Base-by-base conservation (phyloP, 2,329 filamentous ascomycete species). In the Pestalotiopsis sp. region DNA sequence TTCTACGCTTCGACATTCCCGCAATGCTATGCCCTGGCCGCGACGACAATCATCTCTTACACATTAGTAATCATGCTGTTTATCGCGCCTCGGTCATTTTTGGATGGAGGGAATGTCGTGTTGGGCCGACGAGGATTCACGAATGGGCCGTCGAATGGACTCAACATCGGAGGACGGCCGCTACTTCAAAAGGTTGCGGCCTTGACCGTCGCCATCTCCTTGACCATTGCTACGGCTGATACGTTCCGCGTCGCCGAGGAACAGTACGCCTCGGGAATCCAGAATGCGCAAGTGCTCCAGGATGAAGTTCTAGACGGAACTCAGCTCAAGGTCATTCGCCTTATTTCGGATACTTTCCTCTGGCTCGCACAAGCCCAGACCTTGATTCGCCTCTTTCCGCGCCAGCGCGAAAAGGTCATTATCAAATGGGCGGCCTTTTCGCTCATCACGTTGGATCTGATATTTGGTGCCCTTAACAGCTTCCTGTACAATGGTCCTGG, bases 351-450 rank as follows among this genome's bases (percentile, higher is more conserved):
- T 79, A 94, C 96, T 1, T 98, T 98, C 78, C 85, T 99, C 38
- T 98, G 96, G 95, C 89, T 99, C 52, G 96, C 96, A 1, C 96
- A 99, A 80, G 95, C 97, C 1, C 96, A 99, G 81, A 99, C 96
- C 0, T 82, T 99, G 68, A 98, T 98, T 73, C 92, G 96, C 65
- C 85, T 99, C 1, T 99, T 99, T 73, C 96, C 96, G 7, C 93
- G 96, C 40, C 95, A 98, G 76, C 93, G 97, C 75, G 96, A 99
- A 81, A 98, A 98, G 81, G 91, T 98, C 65, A 93, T 98, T 72
- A 99, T 99, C 81, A 98, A 98, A 82, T 99, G 95, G 95, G 94
- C 95, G 17, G 96, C 95, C 1, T 98, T 98, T 77, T 94, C 92
- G 3, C 87, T 99, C 67, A 98, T 99, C 75, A 88, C 94, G 0